Evolutionary conservation across 2,329 filamentous ascomycete genomes (phyloP), one percentile per base, ranked within the genome.

Genomic region (Zymoseptoria tritici): DNA sequence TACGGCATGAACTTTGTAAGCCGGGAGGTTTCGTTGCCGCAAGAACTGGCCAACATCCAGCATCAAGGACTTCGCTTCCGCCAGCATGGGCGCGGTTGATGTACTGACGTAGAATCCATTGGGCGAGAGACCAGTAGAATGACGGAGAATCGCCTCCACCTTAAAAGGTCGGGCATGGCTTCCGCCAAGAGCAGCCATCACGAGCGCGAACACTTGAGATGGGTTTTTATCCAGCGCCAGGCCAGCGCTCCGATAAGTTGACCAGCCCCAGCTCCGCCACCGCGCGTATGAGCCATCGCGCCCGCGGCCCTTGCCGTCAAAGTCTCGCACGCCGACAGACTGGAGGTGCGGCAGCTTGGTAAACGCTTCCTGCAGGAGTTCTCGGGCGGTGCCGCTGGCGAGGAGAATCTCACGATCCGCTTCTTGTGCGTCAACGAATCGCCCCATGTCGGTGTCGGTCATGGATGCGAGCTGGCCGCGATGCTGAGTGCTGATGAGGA

Each of bases 291-390:
- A 60, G 6, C 71, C 72, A 36, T 88, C 85, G 2, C 85, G 80
- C 11, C 67, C 67, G 4, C 84, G 80, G 9, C 70, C 77, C 0
- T 4, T 21, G 0, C 81, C 81, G 66, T 80, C 75, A 71, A 82
- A 86, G 67, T 88, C 83, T 19, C 85, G 80, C 22, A 88, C 73
- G 22, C 83, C 81, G 13, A 88, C 70, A 0, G 78, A 81, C 29
- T 81, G 72, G 4, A 88, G 78, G 57, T 83, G 82, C 0, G 71
- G 68, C 3, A 89, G 75, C 36, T 81, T 79, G 9, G 70, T 66
- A 56, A 88, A 81, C 1, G 84, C 85, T 31, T 82, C 77, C 0
- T 76, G 73, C 16, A 88, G 78, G 77, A 87, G 78, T 6, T 80
- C 76, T 1, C 77, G 70, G 22, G 82, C 81, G 1, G 74, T 68